Conservation (phyloP, 495 filamentous ascomycete species). For the Penicillium roqueforti region DNA sequence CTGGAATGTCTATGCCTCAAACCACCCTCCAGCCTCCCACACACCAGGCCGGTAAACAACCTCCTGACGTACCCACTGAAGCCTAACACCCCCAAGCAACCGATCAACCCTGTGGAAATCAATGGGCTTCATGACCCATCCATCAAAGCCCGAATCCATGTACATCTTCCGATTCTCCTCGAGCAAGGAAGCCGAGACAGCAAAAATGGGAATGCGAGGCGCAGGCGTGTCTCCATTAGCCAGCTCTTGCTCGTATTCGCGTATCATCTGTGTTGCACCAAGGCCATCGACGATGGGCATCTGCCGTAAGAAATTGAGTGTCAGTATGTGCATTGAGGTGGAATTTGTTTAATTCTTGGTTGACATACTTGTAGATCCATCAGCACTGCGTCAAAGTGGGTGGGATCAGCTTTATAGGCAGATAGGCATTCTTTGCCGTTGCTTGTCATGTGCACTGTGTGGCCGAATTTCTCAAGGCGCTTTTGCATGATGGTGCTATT, state of each 20-base stretch:
- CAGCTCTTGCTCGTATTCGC: conserved; percentile 56
- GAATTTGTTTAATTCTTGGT: not conserved
- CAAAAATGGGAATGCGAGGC: conserved; percentile 67
- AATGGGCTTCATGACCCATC: conserved; percentile 80
- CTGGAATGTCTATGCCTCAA: conserved; percentile 25
- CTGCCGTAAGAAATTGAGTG: conserved; percentile 35
- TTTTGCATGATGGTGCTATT: conserved; percentile 83
- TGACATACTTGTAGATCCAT: conserved; percentile 89
- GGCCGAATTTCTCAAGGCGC: conserved; percentile 71
- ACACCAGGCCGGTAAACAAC: conserved; percentile 57
- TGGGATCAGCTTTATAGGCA: conserved; percentile 54
- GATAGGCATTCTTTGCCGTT: conserved; percentile 83
- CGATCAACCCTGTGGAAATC: conserved; percentile 63
- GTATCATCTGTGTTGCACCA: conserved; percentile 73
- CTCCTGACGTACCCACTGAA: conserved; percentile 40
- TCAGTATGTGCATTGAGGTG: not conserved
- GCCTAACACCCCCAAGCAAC: conserved; percentile 57
- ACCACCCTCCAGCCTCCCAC: conserved; percentile 76
- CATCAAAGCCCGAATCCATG: conserved; percentile 73
- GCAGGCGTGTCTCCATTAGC: conserved; percentile 38
- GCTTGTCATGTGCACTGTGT: conserved; percentile 62
- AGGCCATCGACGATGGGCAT: conserved; percentile 92
- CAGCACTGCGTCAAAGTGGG: conserved; percentile 70
- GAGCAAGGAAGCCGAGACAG: conserved; percentile 79
- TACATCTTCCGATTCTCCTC: conserved; percentile 63